Base-by-base conservation (phyloP, 83 land plant genomes). In the Diphasiastrum complanatum region DNA sequence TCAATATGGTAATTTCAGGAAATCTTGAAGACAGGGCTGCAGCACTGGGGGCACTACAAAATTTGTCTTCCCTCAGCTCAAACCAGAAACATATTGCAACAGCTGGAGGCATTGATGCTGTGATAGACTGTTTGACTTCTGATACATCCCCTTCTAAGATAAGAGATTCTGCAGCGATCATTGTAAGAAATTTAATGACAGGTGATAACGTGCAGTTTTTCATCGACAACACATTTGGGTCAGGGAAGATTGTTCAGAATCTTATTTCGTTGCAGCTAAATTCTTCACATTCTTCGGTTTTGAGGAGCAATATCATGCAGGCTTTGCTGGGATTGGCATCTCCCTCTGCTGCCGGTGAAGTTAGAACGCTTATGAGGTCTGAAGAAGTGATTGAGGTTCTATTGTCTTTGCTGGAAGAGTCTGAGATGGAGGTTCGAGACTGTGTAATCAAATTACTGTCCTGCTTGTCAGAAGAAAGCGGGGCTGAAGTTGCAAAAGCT, bases 301-400 rank as follows among this genome's bases (percentile, higher is more conserved):
- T 67, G 2, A 61, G 66, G 8, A 63, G 48, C 46, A 77, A 77
- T 57, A 75, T 77, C 20, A 38, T 82, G 45, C 57, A 50, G 34
- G 73, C 74, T 28, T 56, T 82, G 20, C 54, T 72, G 34, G 43
- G 12, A n/a, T n/a, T n/a, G n/a, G n/a, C n/a, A n/a, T n/a, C n/a
- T n/a, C n/a, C n/a, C n/a, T n/a, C n/a, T n/a, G n/a, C n/a, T n/a
- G n/a, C n/a, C n/a, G n/a, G n/a, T n/a, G n/a, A n/a, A n/a, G n/a
- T n/a, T n/a, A n/a, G n/a, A n/a, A n/a, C n/a, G n/a, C n/a, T n/a
- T n/a, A n/a, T n/a, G n/a, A n/a, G n/a, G n/a, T n/a, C n/a, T n/a
- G n/a, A n/a, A n/a, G n/a, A n/a, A n/a, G n/a, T n/a, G n/a, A n/a
- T n/a, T n/a, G n/a, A n/a, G n/a, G n/a, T n/a, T n/a, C n/a, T n/a